phyloP scores from a whole-genome alignment of 2,329 filamentous ascomycete species.

The Paecilomyces sp. region DNA sequence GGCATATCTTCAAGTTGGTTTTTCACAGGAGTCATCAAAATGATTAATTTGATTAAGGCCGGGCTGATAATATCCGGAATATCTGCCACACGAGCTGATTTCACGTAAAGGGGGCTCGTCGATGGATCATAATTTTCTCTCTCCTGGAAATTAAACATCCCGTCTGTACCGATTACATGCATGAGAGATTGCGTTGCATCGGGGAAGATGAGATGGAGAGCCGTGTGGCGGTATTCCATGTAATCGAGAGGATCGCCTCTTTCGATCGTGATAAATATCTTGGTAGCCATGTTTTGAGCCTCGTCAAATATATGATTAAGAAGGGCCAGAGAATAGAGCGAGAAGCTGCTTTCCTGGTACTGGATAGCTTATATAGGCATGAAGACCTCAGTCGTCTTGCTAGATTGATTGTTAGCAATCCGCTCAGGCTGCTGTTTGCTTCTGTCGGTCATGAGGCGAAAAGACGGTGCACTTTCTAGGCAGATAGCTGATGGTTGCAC shows the following conservation, averaged over 20 bases:
- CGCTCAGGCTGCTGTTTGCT: no score
- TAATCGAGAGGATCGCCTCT: slow-evolving; percentile 21
- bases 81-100: slow-evolving; percentile 11
- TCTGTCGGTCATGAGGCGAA: no score
- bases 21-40: slow-evolving; percentile 13
- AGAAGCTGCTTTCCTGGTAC: not conserved
- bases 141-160: slow-evolving; percentile 15
- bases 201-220: slow-evolving; percentile 16
- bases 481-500: not conserved
- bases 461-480: no score
- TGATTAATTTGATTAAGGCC: slow-evolving; percentile 10
- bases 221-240: slow-evolving; percentile 23
- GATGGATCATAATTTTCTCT: slow-evolving; percentile 2
- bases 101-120: slow-evolving; percentile 8
- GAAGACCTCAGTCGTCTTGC: not conserved
- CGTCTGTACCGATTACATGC: slow-evolving; percentile 18
- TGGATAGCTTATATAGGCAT: not conserved
- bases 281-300: slow-evolving; percentile 10
- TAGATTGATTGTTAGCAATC: no score
- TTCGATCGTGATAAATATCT: slow-evolving; percentile 18
- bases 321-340: not conserved
- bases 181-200: slow-evolving; percentile 11
- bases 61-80: slow-evolving; percentile 6
- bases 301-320: not conserved
- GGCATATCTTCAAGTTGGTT: slow-evolving; percentile 16